These are phyloP conservation scores for Mucor plumbeus DNA, from an alignment of 371 early-diverging fungal species.

Conservation along the genomic window DNA sequence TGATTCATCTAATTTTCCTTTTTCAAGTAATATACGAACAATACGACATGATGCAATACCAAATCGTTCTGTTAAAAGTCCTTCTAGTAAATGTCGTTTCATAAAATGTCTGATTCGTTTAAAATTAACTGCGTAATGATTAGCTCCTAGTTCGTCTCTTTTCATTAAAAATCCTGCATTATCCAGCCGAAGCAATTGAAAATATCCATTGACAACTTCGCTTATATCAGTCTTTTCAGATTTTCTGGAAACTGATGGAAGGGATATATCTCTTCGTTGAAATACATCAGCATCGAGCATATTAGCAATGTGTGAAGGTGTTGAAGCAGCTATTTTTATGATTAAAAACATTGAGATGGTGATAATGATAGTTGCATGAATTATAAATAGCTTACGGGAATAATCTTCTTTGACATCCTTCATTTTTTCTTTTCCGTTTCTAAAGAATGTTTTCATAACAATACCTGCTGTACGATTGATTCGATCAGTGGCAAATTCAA, in stretches of 20 bases:
- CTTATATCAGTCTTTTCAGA: conserved; percentile 41
- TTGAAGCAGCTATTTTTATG: conserved; percentile 43
- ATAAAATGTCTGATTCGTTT: conserved; percentile 56
- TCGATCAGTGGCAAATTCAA: conserved; percentile 56
- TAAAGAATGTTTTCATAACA: conserved; percentile 64
- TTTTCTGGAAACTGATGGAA: conserved; percentile 40
- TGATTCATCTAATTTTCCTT: conserved; percentile 85
- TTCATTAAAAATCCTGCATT: conserved; percentile 64
- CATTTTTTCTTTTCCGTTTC: conserved; percentile 51
- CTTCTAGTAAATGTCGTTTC: conserved; percentile 66
- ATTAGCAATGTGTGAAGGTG: conserved; percentile 59
- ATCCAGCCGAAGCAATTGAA: conserved; percentile 67
- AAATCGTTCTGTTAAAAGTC: conserved; percentile 69
- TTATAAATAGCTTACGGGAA: conserved; percentile 40
- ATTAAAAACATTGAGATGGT: too few relatives aligned
- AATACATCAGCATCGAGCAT: conserved; percentile 55
- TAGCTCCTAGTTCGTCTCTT: conserved; percentile 74
- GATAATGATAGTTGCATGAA: too few relatives aligned
- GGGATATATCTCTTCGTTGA: conserved; percentile 55
- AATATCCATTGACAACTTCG: conserved; percentile 62
- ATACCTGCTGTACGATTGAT: conserved; percentile 72
- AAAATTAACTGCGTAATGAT: conserved; percentile 74
- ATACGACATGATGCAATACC: conserved; percentile 75
- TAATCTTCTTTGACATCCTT: conserved; percentile 41
- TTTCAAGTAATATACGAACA: conserved; percentile 74